Percentiles rank a stretch among this genome's conserved stretches.
phyloP scores from a whole-genome alignment of 179 eudicot species.

The Beta lomatogona region DNA sequence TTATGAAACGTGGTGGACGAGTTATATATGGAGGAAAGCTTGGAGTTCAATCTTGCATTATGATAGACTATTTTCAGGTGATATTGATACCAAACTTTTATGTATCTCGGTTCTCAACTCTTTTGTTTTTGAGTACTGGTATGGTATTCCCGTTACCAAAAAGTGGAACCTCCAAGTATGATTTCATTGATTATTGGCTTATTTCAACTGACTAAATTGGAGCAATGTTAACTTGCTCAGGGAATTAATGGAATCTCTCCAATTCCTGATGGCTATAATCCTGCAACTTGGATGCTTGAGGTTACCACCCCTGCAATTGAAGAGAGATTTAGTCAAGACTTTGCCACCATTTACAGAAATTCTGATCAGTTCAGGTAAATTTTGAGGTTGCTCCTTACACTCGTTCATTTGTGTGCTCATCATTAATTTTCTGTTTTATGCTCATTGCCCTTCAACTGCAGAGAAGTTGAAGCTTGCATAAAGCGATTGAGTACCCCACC shows the following conservation, averaged over 20 bases:
- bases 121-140: background rate
- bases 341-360: slow-evolving; percentile 55
- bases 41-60: slow-evolving; percentile 66
- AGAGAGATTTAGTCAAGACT: slow-evolving; percentile 54
- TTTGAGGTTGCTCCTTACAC: slow-evolving; percentile 1
- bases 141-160: background rate
- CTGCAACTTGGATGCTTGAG: slow-evolving; percentile 88
- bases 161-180: too few species aligned
- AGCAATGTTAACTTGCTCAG: slow-evolving; percentile 34
- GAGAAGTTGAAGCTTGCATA: slow-evolving; percentile 75
- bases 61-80: slow-evolving; percentile 89
- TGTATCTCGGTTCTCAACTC: background rate
- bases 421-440: slow-evolving; percentile 3
- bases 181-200: too few species aligned
- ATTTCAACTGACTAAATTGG: background rate
- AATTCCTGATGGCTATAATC: slow-evolving; percentile 69
- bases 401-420: background rate
- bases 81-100: background rate
- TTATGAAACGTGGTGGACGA: slow-evolving; percentile 95
- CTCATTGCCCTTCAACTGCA: slow-evolving; percentile 18
- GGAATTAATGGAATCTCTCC: slow-evolving; percentile 67
- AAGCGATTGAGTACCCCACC: slow-evolving; percentile 54
- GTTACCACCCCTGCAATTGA: slow-evolving; percentile 49
- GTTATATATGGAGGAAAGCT: slow-evolving; percentile 94
- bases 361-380: slow-evolving; percentile 53